phyloP scores from a whole-genome alignment of 2,329 filamentous ascomycete species.

The Trichophyton rubrum region DNA sequence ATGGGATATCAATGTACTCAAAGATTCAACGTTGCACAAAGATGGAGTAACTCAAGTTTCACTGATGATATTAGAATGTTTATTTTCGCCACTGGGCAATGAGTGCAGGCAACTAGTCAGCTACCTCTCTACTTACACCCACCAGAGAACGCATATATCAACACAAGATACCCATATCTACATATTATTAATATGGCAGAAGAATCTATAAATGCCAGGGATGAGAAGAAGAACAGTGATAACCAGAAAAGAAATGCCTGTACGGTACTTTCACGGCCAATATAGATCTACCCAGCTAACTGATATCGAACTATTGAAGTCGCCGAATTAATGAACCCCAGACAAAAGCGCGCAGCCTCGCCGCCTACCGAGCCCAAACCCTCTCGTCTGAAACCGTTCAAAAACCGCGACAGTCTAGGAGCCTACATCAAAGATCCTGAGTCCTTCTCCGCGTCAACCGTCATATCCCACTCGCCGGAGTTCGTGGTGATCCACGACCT shows the following conservation, averaged over 20 bases:
- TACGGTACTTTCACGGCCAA: not conserved
- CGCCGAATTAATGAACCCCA: slow-evolving; percentile 11
- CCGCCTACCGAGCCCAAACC: slow-evolving; percentile 14
- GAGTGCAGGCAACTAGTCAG: no score
- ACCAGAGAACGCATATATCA: not conserved
- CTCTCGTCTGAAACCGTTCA: slow-evolving; percentile 23
- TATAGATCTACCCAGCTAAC: not conserved
- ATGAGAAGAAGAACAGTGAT: slow-evolving; percentile 8
- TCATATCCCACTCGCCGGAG: slow-evolving; percentile 54
- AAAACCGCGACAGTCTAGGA: slow-evolving; percentile 49
- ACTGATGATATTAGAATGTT: no score
- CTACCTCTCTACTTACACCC: not conserved
- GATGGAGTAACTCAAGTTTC: no score
- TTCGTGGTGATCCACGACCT: slow-evolving; percentile 70
- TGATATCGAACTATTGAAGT: slow-evolving; percentile 7
- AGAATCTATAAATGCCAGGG: not conserved
- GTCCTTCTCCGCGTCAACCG: slow-evolving; percentile 44
- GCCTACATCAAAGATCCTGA: slow-evolving; percentile 54
- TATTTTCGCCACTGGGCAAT: no score
- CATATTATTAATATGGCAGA: not conserved
- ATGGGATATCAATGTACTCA: no score
- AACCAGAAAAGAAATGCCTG: slow-evolving; percentile 4
- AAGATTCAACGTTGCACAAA: not conserved
- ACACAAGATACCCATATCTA: not conserved
- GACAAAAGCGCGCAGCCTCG: slow-evolving; percentile 14